phyloP scores from a whole-genome alignment of 2,329 filamentous ascomycete genomes.

The Fusarium sterilihyphosum region DNA sequence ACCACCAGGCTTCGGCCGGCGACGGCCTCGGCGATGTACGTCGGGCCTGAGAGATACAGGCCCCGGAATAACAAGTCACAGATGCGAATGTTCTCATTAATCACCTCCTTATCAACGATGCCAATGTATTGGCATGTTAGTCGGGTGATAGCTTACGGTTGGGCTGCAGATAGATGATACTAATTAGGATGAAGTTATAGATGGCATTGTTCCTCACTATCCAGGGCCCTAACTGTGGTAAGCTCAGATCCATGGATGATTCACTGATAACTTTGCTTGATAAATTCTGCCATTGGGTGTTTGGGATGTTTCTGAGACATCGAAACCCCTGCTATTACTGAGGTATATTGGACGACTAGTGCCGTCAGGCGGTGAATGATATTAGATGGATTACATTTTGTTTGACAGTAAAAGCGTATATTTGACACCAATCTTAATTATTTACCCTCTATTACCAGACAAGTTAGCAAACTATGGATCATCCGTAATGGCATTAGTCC shows the following conservation, averaged over 20 bases:
- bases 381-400: neutral
- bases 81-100: neutral
- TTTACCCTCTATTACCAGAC: neutral
- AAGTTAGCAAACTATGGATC: neutral
- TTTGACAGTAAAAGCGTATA: neutral
- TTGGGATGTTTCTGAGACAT: constrained; percentile 12
- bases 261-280: neutral
- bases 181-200: neutral
- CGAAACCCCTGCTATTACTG: constrained; percentile 4
- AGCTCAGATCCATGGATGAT: constrained; percentile 1
- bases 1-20: constrained; percentile 11
- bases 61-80: neutral
- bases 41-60: neutral
- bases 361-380: constrained; percentile 22
- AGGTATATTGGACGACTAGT: neutral
- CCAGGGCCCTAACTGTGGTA: constrained; percentile 1
- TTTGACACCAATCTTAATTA: neutral
- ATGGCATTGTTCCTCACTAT: neutral
- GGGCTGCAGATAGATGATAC: neutral
- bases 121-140: no score
- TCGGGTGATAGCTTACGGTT: neutral
- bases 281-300: constrained; percentile 3
- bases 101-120: neutral
- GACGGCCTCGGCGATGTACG: constrained; percentile 18
- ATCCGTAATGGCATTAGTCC: neutral